A percentile compares a stretch with the other conserved stretches of the same genome.
Evolutionary conservation across 1,284 basidiomycete genomes (phyloP).

Genomic region (Trichosporon ovoides): DNA sequence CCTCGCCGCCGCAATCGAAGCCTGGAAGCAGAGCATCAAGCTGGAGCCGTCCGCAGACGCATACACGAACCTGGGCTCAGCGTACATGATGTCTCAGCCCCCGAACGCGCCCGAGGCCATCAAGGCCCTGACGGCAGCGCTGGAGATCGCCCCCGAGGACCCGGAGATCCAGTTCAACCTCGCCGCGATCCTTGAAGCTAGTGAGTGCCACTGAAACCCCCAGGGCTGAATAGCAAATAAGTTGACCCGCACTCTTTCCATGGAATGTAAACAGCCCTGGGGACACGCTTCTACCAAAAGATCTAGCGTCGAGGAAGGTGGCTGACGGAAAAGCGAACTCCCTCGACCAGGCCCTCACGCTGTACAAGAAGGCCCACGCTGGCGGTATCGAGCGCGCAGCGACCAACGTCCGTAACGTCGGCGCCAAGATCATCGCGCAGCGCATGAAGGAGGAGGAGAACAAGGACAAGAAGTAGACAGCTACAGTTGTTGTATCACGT

Average conservation of each 20-base stretch:
- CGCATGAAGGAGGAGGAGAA: slow-evolving; percentile 18
- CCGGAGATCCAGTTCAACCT: slow-evolving; percentile 92
- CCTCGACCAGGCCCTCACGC: slow-evolving; percentile 41
- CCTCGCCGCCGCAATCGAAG: slow-evolving; percentile 72
- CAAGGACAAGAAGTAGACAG: no score
- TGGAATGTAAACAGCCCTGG: background rate
- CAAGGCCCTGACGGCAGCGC: slow-evolving; percentile 80
- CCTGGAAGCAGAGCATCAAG: slow-evolving; percentile 79
- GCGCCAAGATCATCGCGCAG: slow-evolving; percentile 41
- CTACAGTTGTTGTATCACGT: slow-evolving; percentile 3
- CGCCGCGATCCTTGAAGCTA: slow-evolving; percentile 53
- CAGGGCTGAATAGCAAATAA: background rate
- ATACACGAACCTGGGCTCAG: slow-evolving; percentile 89
- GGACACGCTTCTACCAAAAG: background rate
- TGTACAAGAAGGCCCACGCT: slow-evolving; percentile 44
- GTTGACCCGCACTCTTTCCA: slow-evolving; percentile 11
- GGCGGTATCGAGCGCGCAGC: slow-evolving; percentile 46
- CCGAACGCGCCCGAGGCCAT: slow-evolving; percentile 83
- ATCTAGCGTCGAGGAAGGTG: background rate
- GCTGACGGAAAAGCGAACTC: slow-evolving; percentile 35
- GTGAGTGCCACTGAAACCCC: slow-evolving; percentile 22
- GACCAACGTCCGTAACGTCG: slow-evolving; percentile 46
- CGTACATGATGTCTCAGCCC: slow-evolving; percentile 82
- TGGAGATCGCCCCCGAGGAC: slow-evolving; percentile 80
- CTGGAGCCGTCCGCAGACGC: slow-evolving; percentile 84